A percentile compares a stretch with the other conserved stretches of the same genome.
These are phyloP conservation scores for Bocquillonia castaneifolia DNA, from an alignment of 441 rosid genomes.

Conservation along the genomic window DNA sequence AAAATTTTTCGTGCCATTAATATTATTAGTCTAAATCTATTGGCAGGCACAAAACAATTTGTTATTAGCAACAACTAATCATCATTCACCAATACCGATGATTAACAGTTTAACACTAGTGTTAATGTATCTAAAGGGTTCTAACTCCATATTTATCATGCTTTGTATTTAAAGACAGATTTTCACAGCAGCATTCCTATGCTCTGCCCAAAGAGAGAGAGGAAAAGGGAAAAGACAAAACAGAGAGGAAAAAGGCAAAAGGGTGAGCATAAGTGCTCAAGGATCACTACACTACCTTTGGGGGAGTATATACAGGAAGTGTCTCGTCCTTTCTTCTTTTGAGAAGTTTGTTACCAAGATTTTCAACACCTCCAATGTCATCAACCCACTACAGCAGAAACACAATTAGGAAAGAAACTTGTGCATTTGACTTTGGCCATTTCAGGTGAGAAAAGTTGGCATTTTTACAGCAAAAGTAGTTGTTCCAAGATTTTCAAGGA, in stretches of 20 bases:
- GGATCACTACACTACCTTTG: slow-evolving; percentile 45
- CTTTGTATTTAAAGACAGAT: neutral
- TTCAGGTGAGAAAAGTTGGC: neutral
- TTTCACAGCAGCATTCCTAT: neutral
- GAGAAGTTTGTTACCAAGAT: slow-evolving; percentile 63
- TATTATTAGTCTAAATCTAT: neutral
- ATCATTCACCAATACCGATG: neutral
- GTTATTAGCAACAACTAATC: neutral
- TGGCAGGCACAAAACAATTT: neutral
- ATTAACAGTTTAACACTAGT: neutral
- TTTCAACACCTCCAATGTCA: slow-evolving; percentile 75
- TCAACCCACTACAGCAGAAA: slow-evolving; percentile 68
- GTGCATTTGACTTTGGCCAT: neutral
- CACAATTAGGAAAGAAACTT: slow-evolving; percentile 8
- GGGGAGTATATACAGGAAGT: slow-evolving; percentile 71
- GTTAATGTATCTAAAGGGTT: neutral
- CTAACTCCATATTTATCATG: neutral
- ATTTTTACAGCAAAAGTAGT: neutral
- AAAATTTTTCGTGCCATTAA: neutral
- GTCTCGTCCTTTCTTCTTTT: slow-evolving; percentile 48
- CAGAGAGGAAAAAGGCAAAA: neutral
- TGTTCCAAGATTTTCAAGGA: neutral
- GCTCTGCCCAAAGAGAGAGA: neutral
- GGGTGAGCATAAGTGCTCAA: neutral
- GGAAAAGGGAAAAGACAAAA: neutral